Conservation (phyloP, 1,139 yeast genomes). For the Blastobotrys malaysiensis region DNA sequence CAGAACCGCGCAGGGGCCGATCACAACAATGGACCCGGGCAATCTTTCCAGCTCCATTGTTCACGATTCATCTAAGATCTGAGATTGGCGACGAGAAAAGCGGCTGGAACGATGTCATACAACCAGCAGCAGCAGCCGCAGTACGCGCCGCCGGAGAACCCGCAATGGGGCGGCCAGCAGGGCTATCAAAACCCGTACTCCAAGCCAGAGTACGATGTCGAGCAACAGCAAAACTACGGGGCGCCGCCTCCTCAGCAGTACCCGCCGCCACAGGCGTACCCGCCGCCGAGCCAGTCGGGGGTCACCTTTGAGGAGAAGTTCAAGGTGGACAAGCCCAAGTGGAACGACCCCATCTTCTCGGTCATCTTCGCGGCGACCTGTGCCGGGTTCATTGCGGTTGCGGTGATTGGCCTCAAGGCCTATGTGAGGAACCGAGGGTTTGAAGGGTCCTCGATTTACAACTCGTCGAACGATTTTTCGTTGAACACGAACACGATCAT, state of each 20-base stretch:
- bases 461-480: conserved; percentile 48
- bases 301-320: conserved; percentile 62
- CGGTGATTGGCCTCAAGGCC: conserved; percentile 62
- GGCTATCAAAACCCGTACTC: conserved; percentile 2
- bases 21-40: background rate
- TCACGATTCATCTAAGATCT: too few species aligned
- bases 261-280: conserved; percentile 14
- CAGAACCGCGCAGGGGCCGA: too few species aligned
- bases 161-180: conserved; percentile 1
- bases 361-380: conserved; percentile 56
- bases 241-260: conserved; percentile 11
- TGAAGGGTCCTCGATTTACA: conserved; percentile 66
- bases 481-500: conserved; percentile 70
- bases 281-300: conserved; percentile 28
- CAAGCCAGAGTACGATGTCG: conserved; percentile 7
- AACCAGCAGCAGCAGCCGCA: conserved; percentile 1
- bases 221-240: conserved; percentile 17
- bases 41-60: too few species aligned
- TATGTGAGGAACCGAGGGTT: conserved; percentile 50
- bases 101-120: background rate
- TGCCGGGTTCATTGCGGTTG: conserved; percentile 66
- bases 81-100: background rate
- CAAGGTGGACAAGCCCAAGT: conserved; percentile 57
- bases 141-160: conserved; percentile 10
- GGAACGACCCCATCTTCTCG: conserved; percentile 55